Conservation (phyloP, 2,329 filamentous ascomycete species). For the Aspergillus ochraceoroseus region DNA sequence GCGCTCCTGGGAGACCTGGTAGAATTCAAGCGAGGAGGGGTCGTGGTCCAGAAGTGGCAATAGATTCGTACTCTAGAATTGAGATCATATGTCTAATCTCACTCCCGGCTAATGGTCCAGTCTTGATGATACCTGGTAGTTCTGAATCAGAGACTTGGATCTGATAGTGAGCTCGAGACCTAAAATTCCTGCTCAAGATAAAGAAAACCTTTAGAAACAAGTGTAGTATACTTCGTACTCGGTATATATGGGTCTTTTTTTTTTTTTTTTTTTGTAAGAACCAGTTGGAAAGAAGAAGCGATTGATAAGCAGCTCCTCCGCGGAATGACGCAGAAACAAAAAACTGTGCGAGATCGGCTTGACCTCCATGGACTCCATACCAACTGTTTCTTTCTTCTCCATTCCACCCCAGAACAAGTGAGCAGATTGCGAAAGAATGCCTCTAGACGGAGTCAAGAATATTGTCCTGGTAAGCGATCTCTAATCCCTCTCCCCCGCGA, state of each 20-base stretch:
- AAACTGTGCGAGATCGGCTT: constrained; percentile 19
- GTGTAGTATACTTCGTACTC: too few relatives aligned
- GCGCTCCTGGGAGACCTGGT: constrained; percentile 44
- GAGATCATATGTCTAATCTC: too few relatives aligned
- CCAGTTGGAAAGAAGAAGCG: constrained; percentile 1
- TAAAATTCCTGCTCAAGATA: too few relatives aligned
- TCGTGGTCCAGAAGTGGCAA: constrained; percentile 50
- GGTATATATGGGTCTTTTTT: background rate
- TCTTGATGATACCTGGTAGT: too few relatives aligned
- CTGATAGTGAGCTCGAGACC: too few relatives aligned
- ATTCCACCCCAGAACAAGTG: constrained; percentile 2
- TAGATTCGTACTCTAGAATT: constrained; percentile 12
- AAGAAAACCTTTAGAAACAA: too few relatives aligned
- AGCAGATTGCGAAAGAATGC: constrained; percentile 29
- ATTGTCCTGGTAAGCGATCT: constrained; percentile 43
- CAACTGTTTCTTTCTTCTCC: constrained; percentile 4
- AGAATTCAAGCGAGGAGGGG: constrained; percentile 49
- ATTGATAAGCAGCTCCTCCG: constrained; percentile 30
- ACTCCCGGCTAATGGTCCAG: too few relatives aligned
- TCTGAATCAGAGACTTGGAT: too few relatives aligned
- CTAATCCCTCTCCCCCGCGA: background rate
- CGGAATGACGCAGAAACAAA: constrained; percentile 26
- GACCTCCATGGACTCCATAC: too few relatives aligned
- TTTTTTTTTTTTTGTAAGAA: background rate
- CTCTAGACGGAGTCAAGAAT: constrained; percentile 43